Base-by-base conservation (phyloP, 495 filamentous ascomycete species). In the Penicillium nucicola region DNA sequence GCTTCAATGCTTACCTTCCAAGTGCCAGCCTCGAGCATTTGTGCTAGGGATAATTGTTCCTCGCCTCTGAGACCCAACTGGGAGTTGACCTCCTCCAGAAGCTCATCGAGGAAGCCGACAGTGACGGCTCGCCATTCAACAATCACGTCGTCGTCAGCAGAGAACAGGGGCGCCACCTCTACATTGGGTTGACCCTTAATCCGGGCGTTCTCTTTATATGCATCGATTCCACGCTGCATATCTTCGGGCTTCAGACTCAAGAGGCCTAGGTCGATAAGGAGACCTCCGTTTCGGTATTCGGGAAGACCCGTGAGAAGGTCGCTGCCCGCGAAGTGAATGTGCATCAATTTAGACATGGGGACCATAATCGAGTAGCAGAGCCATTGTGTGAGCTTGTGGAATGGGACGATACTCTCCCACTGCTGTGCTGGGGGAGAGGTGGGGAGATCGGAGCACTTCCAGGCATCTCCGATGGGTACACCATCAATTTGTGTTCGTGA, bases 361-460 rank as follows among this genome's bases (percentile, higher is more conserved):
- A 83, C 80, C 81, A 85, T 87, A 42, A 88, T 76, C 1, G 84
- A 87, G 67, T 86, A 87, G 55, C 80, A 82, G 13, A 88, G 77
- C 85, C 85, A 89, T 58, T 89, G 85, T 0, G 85, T 88, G 20
- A 88, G 75, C 61, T 89, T 89, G 68, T 89, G 85, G 68, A 87
- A 86, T 1, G 95, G 92, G 6, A 96, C 85, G 55, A 98, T 96
- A 58, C 80, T 87, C 62, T 98, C 92, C 95, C 93, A 97, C 0
- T 85, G 78, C 25, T 84, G 79, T 10, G 84, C 80, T 15, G 86
- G 86, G 14, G 88, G 83, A 3, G 82, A 84, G 18, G 68, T 69
- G 1, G 92, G 90, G 78, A 97, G 84, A 39, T 83, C 80, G 30
- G 84, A 86, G 66, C 90, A 96, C 0, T 84, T 86, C 93, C 93